phyloP scores from a whole-genome alignment of 139 green algal genomes.

The Chlorella sp. region DNA sequence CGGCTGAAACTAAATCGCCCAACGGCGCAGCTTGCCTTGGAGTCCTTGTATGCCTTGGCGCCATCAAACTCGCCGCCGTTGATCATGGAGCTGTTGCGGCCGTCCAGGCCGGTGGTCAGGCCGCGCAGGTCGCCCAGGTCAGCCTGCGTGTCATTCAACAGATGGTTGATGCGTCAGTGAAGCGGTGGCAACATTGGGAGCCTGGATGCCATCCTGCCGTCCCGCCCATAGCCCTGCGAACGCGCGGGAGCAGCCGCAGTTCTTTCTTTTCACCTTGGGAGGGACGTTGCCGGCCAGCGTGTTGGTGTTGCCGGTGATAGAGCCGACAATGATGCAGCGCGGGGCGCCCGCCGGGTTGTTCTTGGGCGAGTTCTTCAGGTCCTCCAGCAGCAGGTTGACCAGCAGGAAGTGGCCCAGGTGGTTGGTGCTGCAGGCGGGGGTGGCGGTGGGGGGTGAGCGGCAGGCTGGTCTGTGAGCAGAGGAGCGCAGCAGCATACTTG shows the following conservation, averaged over 20 bases:
- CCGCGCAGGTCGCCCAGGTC: constrained; percentile 91
- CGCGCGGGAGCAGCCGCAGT: too few species aligned
- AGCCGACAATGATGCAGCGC: constrained; percentile 92
- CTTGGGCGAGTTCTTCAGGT: constrained; percentile 79
- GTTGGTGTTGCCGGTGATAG: constrained; percentile 98
- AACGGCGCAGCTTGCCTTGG: constrained; percentile 70
- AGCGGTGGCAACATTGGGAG: too few species aligned
- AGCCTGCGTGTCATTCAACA: constrained; percentile 49
- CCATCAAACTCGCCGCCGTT: constrained; percentile 91
- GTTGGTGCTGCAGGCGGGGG: constrained; percentile 68
- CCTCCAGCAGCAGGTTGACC: constrained; percentile 84
- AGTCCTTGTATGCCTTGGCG: constrained; percentile 98
- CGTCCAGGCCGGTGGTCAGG: constrained; percentile 60
- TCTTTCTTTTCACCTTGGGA: constrained; percentile 77
- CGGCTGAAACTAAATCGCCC: not conserved
- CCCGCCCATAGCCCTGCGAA: too few species aligned
- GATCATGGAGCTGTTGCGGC: constrained; percentile 80
- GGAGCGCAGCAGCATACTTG: not conserved
- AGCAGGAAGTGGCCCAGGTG: constrained; percentile 97
- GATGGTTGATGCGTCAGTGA: not conserved
- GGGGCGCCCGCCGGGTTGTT: constrained; percentile 52
- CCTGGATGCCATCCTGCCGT: too few species aligned
- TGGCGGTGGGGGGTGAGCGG: not conserved
- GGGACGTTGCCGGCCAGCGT: constrained; percentile 94
- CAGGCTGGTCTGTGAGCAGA: not conserved